Evolutionary conservation across 2,329 filamentous ascomycete genomes (phyloP).

Genomic region (Hymenoscyphus occultus): DNA sequence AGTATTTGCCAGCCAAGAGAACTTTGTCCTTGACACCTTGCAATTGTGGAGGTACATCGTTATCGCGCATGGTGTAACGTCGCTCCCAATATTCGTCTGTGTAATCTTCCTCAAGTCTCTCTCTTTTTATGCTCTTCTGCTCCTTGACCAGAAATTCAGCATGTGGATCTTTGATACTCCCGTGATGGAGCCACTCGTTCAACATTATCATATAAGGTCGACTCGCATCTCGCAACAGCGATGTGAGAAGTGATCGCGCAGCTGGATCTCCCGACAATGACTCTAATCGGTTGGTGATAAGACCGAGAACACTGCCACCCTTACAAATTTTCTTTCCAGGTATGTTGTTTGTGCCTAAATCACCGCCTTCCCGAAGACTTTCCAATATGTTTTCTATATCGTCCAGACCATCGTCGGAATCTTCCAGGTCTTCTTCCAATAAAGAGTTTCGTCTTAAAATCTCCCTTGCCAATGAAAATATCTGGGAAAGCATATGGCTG

Average conservation of each 20-base stretch:
- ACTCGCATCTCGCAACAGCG: slow-evolving; percentile 81
- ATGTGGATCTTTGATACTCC: slow-evolving; percentile 90
- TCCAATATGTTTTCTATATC: slow-evolving; percentile 93
- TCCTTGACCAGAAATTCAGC: slow-evolving; percentile 93
- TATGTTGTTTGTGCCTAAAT: slow-evolving; percentile 74
- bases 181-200: slow-evolving; percentile 97
- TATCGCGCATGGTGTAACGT: slow-evolving; percentile 88
- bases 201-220: slow-evolving; percentile 97
- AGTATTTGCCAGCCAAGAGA: slow-evolving; percentile 90
- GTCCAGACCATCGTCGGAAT: slow-evolving; percentile 61
- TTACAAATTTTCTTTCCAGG: slow-evolving; percentile 90
- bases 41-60: slow-evolving; percentile 87
- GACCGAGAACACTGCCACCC: slow-evolving; percentile 87
- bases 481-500: slow-evolving; percentile 83
- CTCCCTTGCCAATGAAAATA: slow-evolving; percentile 85
- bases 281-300: slow-evolving; percentile 80
- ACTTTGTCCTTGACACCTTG: slow-evolving; percentile 92
- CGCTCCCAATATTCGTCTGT: slow-evolving; percentile 99
- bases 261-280: slow-evolving; percentile 92
- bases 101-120: slow-evolving; percentile 90
- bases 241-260: slow-evolving; percentile 76
- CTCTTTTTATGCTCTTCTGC: slow-evolving; percentile 89
- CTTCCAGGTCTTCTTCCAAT: slow-evolving; percentile 72
- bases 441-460: slow-evolving; percentile 84
- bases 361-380: slow-evolving; percentile 80